Conservation (phyloP, 108 stramenopile genomes). For the Cyclotella sp. region DNA sequence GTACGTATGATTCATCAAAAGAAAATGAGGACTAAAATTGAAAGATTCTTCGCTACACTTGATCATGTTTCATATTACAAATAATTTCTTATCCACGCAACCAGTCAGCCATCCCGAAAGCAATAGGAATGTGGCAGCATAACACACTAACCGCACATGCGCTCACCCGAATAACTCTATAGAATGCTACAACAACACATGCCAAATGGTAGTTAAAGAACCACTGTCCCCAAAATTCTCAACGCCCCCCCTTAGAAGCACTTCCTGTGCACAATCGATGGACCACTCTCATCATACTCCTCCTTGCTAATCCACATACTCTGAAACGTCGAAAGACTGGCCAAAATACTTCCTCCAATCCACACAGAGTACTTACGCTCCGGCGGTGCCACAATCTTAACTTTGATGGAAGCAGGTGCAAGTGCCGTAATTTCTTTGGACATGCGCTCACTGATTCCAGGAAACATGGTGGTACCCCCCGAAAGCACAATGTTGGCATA, state of each 20-base stretch:
- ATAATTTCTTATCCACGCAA: constrained; percentile 14
- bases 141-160: not conserved
- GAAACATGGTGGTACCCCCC: constrained; percentile 98
- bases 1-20: too few relatives aligned
- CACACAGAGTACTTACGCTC: constrained; percentile 99
- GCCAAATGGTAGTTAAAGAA: constrained; percentile 1
- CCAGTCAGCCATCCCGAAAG: constrained; percentile 1
- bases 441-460: constrained; percentile 99
- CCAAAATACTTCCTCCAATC: constrained; percentile 99
- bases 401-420: constrained; percentile 95
- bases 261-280: constrained; percentile 99
- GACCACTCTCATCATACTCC: constrained; percentile 99
- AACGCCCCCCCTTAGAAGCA: constrained; percentile 61
- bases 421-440: constrained; percentile 98
- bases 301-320: constrained; percentile 99
- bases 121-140: constrained; percentile 5
- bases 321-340: constrained; percentile 98
- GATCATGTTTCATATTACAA: constrained; percentile 5
- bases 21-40: too few relatives aligned
- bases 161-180: not conserved
- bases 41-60: too few relatives aligned
- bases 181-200: constrained; percentile 3
- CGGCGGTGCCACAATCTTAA: constrained; percentile 99
- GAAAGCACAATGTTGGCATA: constrained; percentile 95
- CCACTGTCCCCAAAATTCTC: not conserved